Base-by-base conservation (phyloP, 768 basidiomycete genomes). In the Hygrophorus pudorinus region DNA sequence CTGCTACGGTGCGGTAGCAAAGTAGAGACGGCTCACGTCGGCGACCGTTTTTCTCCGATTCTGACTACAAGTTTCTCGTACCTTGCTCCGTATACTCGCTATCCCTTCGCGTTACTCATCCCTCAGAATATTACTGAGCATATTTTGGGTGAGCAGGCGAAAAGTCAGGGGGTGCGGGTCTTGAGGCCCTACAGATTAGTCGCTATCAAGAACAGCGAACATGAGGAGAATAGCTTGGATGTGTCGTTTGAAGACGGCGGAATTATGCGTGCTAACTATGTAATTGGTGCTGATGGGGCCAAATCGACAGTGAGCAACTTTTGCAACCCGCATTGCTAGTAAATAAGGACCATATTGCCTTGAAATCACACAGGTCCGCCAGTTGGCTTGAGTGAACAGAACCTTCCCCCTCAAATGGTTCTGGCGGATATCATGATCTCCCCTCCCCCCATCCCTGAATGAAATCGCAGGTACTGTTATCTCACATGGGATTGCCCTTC, bases 221-320 rank as follows among this genome's bases (percentile, higher is more conserved):
- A 50, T n/a, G 56, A 66, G 27, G 54, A 53, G 20, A 35, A 42
- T 21, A 33, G 13, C 9, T 18, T 67, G 10, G 62, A 71, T 11
- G 72, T 71, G n/a, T 50, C 55, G 0, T 74, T 78, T 48, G 71
- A 75, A 24, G 62, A 65, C 36, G 74, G 75, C 3, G 62, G 62
- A 29, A 52, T 58, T 10, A 63, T 76, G 30, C 62, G 55, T 2
- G 55, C 74, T 11, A 64, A 62, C 28, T 75, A 73, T 52, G 66
- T 76, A 4, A 51, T 76, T 27, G 75, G 70, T 17, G 73, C 75
- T 4, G 75, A 78, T 51, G 75, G 76, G 3, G 58, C 71, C 2
- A 63, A 54, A 45, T 77, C 74, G 0, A 50, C 54, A 28, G 75
- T 75, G 51, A 53, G 48, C 39, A 5, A 29, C 10, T 5, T 17